Base-by-base conservation (phyloP, 768 basidiomycete species). In the Mycena albidolilacea region DNA sequence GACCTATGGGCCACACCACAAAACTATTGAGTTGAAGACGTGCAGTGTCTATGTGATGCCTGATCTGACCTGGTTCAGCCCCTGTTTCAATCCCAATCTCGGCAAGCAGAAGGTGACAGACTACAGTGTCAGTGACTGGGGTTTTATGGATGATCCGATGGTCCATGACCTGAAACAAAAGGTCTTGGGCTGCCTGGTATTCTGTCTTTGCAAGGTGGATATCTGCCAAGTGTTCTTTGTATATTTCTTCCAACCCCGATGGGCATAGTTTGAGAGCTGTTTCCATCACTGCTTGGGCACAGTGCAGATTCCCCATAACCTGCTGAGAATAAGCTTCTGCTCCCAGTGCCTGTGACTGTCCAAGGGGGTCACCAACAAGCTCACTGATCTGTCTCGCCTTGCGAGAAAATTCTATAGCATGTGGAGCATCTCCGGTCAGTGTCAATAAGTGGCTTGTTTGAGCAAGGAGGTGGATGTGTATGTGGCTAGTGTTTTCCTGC, bases 111-210 rank as follows among this genome's bases (percentile, higher is more conserved):
- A 57, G 2, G 7, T 57, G 55, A 57, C 21, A 30, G 30, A 57
- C 1, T 57, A 57, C 55, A 7, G 35, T 57, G 30, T 57, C 55
- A 8, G 37, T 23, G 55, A 57, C 37, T 57, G 1, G 23, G 55
- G 7, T 57, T 23, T 57, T 37, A 12, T 17, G 10, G n/a, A n/a
- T 4, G 55, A 57, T 57, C 55, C 55, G 1, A 57, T 10, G 10
- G n/a, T 57, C 35, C 55, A 57, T 57, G 55, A 57, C 35, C 17
- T 57, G 55, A 5, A 57, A 57, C 30, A 11, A 1, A 17, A 57
- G 55, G 10, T 57, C 55, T 57, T 57, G 55, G 23, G 55, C 55
- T 17, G 1, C 8, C 55, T 57, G 55, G 55, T 57, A 57, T 57
- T 57, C 55, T 37, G 55, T 57, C 55, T 57, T 57, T 6, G n/a